Evolutionary conservation across 306 rosid species (phyloP).

Genomic region (Heteromeles arbutifolia): DNA sequence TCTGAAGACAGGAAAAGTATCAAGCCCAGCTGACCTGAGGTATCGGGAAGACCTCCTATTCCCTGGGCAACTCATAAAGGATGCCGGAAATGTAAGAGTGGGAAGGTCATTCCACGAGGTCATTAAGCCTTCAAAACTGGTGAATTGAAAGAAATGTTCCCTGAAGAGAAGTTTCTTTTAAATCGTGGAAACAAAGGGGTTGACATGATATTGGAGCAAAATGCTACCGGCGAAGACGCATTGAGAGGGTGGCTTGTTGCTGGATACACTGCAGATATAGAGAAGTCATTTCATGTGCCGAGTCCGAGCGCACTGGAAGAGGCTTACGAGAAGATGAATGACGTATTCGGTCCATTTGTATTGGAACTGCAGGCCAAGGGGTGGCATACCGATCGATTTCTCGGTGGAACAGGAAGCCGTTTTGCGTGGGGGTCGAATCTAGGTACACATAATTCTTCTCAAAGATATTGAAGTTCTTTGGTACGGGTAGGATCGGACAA

Average conservation of each 20-base stretch:
- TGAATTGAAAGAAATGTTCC: conserved; percentile 51
- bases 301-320: conserved; percentile 35
- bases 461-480: conserved; percentile 4
- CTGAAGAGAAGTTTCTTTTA: conserved; percentile 71
- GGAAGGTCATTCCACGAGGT: conserved; percentile 58
- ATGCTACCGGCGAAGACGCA: conserved; percentile 87
- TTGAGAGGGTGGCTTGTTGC: conserved; percentile 95
- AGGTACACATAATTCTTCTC: not conserved
- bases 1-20: conserved; percentile 55
- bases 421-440: conserved; percentile 37
- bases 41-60: conserved; percentile 69
- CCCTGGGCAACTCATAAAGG: conserved; percentile 60
- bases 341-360: conserved; percentile 49
- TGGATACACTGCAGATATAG: conserved; percentile 49
- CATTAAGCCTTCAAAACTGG: conserved; percentile 61
- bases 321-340: conserved; percentile 72
- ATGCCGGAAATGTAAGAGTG: conserved; percentile 76
- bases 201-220: conserved; percentile 76
- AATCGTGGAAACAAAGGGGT: conserved; percentile 39
- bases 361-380: conserved; percentile 69
- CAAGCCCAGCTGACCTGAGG: conserved; percentile 87
- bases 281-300: conserved; percentile 38
- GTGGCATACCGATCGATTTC: conserved; percentile 95
- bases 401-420: conserved; percentile 76
- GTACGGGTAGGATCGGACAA: not conserved